Percentiles rank a stretch among this genome's conserved stretches.
These are phyloP conservation scores for Phoma herbarum DNA, from an alignment of 2,329 filamentous ascomycete species.

Conservation along the genomic window DNA sequence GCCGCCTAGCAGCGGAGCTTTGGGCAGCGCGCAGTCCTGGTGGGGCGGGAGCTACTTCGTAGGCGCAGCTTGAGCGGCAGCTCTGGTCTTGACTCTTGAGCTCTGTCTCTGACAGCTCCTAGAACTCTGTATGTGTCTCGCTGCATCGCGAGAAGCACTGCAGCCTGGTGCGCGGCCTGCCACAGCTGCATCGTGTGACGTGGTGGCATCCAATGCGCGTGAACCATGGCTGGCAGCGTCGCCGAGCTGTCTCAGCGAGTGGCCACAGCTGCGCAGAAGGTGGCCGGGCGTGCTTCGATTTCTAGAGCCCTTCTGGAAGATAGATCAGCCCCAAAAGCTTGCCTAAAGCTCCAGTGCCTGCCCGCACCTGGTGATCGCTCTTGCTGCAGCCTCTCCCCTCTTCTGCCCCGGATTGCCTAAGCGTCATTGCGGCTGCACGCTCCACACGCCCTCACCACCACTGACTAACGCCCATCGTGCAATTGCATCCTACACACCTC, in stretches of 20 bases:
- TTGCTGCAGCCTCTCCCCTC: conserved; percentile 32
- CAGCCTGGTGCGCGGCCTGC: conserved; percentile 8
- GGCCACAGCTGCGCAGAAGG: conserved; percentile 23
- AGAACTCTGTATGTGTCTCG: conserved; percentile 15
- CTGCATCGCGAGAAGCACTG: conserved; percentile 14
- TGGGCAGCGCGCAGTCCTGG: conserved; percentile 14
- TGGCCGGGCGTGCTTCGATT: conserved; percentile 16
- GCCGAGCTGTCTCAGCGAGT: conserved; percentile 24
- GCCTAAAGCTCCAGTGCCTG: conserved; percentile 28
- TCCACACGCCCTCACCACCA: conserved; percentile 22
- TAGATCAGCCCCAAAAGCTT: conserved; percentile 30
- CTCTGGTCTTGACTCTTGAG: conserved; percentile 8
- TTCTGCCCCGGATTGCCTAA: conserved; percentile 27
- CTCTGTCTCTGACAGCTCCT: conserved; percentile 15
- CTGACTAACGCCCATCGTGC: conserved; percentile 16
- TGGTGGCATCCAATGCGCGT: conserved; percentile 28
- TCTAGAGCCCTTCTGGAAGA: conserved; percentile 46
- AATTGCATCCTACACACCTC: conserved; percentile 13
- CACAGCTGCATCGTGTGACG: conserved; percentile 23
- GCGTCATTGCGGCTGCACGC: conserved; percentile 29
- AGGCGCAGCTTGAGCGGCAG: conserved; percentile 27
- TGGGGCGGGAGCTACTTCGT: conserved; percentile 23
- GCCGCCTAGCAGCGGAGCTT: conserved; percentile 18
- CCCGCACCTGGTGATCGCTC: conserved; percentile 24
- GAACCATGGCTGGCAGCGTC: conserved; percentile 22